Evolutionary conservation across 1,284 basidiomycete species (phyloP), one percentile per base, ranked within the genome.

Genomic region (Rhodotorula sp.): DNA sequence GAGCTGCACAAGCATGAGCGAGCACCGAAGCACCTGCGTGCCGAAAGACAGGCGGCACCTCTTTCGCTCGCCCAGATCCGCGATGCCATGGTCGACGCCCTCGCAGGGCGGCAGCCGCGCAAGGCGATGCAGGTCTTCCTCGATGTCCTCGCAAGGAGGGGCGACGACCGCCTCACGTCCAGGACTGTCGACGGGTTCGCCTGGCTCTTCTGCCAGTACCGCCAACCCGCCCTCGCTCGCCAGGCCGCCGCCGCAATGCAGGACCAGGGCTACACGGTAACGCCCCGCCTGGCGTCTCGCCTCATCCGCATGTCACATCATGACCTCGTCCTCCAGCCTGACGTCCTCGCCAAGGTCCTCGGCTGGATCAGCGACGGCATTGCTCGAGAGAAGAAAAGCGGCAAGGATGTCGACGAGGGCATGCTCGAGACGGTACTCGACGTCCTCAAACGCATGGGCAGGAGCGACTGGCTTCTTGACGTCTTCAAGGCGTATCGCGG

Each of bases 201-300:
- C 15, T 64, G 66, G 59, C 66, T 72, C 46, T 71, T 76, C 60
- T 55, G 73, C 55, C 27, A 48, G n/a, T 71, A 67, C 61, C 67
- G 66, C 17, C 67, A 71, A 41, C 67, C 72, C 6, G n/a, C 13
- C 0, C 32, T 74, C 65, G 72, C 67, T 7, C 46, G 69, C 29
- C 41, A 64, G 15, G 70, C 72, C 13, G n/a, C 73, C 56, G 39
- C n/a, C 0, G 29, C 29, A 5, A 21, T 72, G 37, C 56, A 65
- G 22, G 39, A 46, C 34, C 39, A 50, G 2, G 74, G 74, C 32
- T 71, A 56, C 46, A 36, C 25, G 21, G 44, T 74, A 22, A 60
- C 74, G 22, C 34, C 64, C 0, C 0, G 36, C 7, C 34, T 70
- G 2, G 56, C 62, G 29, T 50, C 59, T 3, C 61, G 60, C 34